Conservation (phyloP, 2,329 filamentous ascomycete genomes). For the Leptoxyphium fumago region DNA sequence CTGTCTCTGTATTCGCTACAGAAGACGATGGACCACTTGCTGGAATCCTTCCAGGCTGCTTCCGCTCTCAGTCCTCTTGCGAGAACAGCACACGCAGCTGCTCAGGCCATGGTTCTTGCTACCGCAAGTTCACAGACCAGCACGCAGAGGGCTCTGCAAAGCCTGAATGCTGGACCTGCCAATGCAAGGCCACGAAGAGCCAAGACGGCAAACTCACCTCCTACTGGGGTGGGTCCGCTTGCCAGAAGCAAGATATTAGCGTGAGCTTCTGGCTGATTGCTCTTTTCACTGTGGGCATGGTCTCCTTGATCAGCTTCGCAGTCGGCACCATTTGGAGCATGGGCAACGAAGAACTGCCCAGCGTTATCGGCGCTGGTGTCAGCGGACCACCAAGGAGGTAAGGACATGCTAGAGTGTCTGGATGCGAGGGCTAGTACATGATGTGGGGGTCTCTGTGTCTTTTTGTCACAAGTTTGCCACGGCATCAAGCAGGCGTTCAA, state of each 20-base stretch:
- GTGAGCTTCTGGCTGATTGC: slow-evolving; percentile 77
- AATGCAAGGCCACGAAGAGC: slow-evolving; percentile 48
- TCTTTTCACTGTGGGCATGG: slow-evolving; percentile 55
- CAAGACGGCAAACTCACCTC: slow-evolving; percentile 44
- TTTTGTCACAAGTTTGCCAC: background rate
- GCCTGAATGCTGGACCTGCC: slow-evolving; percentile 60
- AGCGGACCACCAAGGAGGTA: slow-evolving; percentile 46
- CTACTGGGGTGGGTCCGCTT: slow-evolving; percentile 72
- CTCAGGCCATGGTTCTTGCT: slow-evolving; percentile 67
- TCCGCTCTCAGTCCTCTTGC: slow-evolving; percentile 55
- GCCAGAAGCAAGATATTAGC: slow-evolving; percentile 84
- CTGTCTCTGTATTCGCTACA: slow-evolving; percentile 3
- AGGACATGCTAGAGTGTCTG: slow-evolving; percentile 1
- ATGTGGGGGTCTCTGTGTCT: background rate
- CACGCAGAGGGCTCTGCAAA: slow-evolving; percentile 25
- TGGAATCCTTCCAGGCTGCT: slow-evolving; percentile 57
- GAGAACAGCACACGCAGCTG: slow-evolving; percentile 58
- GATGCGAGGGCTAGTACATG: background rate
- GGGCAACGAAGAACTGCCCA: slow-evolving; percentile 75
- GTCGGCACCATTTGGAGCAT: slow-evolving; percentile 71
- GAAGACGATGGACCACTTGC: slow-evolving; percentile 22
- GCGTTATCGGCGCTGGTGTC: slow-evolving; percentile 92
- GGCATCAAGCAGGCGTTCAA: background rate
- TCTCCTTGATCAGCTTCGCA: slow-evolving; percentile 52
- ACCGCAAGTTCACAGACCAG: slow-evolving; percentile 44